Evolutionary conservation across 2,329 filamentous ascomycete species (phyloP).

Genomic region (Penicillium digitatum): DNA sequence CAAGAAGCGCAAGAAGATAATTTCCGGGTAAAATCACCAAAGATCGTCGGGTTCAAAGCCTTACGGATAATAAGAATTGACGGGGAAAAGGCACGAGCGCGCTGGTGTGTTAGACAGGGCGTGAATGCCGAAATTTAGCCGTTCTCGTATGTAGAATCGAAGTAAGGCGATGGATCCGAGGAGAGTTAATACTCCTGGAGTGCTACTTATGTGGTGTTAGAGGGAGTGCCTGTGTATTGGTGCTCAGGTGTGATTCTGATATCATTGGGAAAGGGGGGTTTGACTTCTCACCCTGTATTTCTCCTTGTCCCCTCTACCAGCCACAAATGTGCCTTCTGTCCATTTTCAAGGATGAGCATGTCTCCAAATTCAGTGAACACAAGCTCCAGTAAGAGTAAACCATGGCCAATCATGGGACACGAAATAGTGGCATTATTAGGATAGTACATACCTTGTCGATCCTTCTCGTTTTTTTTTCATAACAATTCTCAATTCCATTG

Average conservation of each 20-base stretch:
- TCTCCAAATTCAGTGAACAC: background rate
- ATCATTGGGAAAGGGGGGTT: background rate
- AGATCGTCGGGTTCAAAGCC: background rate
- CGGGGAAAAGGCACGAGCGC: background rate
- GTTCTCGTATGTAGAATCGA: background rate
- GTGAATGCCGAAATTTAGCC: background rate
- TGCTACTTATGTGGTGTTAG: background rate
- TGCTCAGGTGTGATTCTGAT: background rate
- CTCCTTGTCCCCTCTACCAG: background rate
- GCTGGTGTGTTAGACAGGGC: background rate
- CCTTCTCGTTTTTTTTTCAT: background rate
- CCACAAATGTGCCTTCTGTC: conserved; percentile 1
- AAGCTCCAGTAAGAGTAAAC: background rate
- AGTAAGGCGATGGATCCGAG: background rate
- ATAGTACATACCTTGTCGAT: conserved; percentile 5
- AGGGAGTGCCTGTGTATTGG: background rate
- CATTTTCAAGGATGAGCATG: background rate
- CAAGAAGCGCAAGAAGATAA: background rate
- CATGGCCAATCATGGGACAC: background rate
- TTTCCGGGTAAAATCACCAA: background rate
- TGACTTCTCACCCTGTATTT: background rate
- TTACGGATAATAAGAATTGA: background rate
- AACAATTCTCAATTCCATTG: background rate
- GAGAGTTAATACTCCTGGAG: too few relatives aligned
- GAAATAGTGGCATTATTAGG: background rate